Percentiles rank a stretch among this genome's conserved stretches.
phyloP scores from a whole-genome alignment of 129 eudicot species.

The Cynara cardunculus region DNA sequence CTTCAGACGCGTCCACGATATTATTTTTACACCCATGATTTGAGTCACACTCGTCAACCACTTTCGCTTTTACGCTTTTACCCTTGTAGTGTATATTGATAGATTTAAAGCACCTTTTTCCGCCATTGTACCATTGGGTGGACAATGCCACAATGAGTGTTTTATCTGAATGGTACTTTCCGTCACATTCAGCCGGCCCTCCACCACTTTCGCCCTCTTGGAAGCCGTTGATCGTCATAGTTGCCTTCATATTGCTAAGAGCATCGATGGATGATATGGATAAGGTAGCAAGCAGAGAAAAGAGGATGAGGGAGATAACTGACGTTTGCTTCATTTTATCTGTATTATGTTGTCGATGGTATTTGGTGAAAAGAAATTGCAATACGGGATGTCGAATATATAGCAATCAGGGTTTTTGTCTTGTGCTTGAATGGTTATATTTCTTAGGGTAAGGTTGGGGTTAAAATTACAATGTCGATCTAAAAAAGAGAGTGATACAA shows the following conservation, averaged over 20 bases:
- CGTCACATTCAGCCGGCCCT: constrained; percentile 14
- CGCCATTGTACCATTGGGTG: constrained; percentile 17
- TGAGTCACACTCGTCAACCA: constrained; percentile 27
- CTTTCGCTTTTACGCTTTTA: constrained; percentile 3
- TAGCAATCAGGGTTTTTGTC: neutral
- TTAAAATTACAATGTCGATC: constrained; percentile 10
- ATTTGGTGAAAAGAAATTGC: neutral
- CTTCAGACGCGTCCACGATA: constrained; percentile 1
- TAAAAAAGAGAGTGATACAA: neutral
- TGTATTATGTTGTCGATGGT: neutral
- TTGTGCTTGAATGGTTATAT: neutral
- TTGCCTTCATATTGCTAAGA: constrained; percentile 3
- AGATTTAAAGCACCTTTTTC: constrained; percentile 2
- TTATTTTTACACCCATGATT: constrained; percentile 3
- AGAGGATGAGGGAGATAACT: neutral
- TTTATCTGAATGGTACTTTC: constrained; percentile 5
- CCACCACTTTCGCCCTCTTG: constrained; percentile 11
- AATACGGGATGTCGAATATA: neutral
- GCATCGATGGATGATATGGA: neutral
- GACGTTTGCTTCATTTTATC: neutral
- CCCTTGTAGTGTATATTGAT: constrained; percentile 6
- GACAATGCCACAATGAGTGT: constrained; percentile 16
- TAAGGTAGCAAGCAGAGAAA: neutral
- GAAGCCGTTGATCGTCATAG: constrained; percentile 15
- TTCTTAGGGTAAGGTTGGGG: neutral